phyloP scores from a whole-genome alignment of 2,329 filamentous ascomycete genomes.

The Hymenoscyphus salicellus region DNA sequence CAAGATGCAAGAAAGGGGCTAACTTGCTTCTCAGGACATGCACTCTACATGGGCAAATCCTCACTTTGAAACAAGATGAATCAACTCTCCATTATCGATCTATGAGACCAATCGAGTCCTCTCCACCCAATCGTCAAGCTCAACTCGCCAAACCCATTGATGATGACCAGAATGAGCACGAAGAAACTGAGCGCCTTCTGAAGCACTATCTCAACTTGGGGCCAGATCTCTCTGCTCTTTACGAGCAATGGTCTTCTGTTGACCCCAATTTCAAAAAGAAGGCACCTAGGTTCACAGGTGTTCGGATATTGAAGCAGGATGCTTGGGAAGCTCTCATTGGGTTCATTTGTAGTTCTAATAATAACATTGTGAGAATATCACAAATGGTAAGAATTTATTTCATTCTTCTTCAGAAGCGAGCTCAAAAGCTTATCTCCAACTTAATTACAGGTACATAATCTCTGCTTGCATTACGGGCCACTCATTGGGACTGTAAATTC shows the following conservation, averaged over 20 bases:
- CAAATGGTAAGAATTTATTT: conserved; percentile 67
- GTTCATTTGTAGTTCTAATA: conserved; percentile 99
- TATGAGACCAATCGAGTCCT: conserved; percentile 49
- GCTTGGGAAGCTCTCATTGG: conserved; percentile 91
- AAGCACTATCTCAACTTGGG: conserved; percentile 83
- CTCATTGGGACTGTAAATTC: conserved; percentile 68
- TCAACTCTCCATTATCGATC: conserved; percentile 76
- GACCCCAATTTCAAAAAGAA: conserved; percentile 88
- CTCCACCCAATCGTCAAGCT: not conserved
- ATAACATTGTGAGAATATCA: conserved; percentile 92
- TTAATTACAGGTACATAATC: conserved; percentile 65
- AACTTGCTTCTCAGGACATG: conserved; percentile 59
- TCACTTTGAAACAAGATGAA: conserved; percentile 80
- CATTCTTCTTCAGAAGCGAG: not conserved
- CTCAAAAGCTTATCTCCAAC: not conserved
- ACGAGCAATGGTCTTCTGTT: conserved; percentile 79
- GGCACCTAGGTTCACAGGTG: conserved; percentile 82
- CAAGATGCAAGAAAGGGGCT: conserved; percentile 19
- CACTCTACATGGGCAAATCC: conserved; percentile 76
- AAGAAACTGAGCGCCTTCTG: conserved; percentile 72
- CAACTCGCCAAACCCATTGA: conserved; percentile 7
- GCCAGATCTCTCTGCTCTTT: conserved; percentile 72
- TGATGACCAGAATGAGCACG: conserved; percentile 42
- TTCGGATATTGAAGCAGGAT: conserved; percentile 90
- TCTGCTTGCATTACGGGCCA: conserved; percentile 82